Conservation (phyloP, 2,329 filamentous ascomycete species). For the Aureobasidium uvarum region DNA sequence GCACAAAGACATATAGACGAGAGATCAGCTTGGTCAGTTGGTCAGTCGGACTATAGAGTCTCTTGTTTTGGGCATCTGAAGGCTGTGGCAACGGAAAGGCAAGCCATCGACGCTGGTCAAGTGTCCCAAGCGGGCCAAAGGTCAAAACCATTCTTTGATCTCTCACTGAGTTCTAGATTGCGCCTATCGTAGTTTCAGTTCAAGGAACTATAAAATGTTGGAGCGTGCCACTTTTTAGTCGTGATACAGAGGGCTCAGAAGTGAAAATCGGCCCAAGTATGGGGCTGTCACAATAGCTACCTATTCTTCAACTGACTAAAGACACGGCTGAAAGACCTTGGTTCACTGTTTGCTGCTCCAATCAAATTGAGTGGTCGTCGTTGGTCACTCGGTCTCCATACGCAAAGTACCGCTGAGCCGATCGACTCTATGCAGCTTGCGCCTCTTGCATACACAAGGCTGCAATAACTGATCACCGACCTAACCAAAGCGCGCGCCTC, state of each 20-base stretch:
- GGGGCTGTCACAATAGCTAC: not conserved
- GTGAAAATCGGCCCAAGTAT: not conserved
- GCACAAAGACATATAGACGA: no score
- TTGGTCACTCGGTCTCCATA: not conserved
- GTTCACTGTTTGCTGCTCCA: slow-evolving; percentile 33
- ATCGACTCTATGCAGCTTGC: slow-evolving; percentile 7
- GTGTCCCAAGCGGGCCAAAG: no score
- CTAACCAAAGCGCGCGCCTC: slow-evolving; percentile 20
- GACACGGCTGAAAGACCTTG: slow-evolving; percentile 41
- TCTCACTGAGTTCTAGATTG: no score
- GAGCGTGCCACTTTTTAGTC: not conserved
- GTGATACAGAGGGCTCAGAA: not conserved
- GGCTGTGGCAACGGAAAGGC: no score
- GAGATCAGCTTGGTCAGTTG: no score
- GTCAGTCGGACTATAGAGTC: no score
- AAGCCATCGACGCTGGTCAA: no score
- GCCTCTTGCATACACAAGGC: slow-evolving; percentile 14
- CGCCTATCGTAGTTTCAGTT: no score
- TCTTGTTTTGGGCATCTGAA: no score
- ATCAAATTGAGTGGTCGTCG: slow-evolving; percentile 36
- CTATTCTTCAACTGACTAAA: not conserved
- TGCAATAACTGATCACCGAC: not conserved
- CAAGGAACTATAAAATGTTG: no score
- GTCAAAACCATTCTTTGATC: no score
- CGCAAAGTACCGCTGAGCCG: not conserved